A percentile compares a stretch with the other conserved stretches of the same genome.
phyloP scores from a whole-genome alignment of 1,139 yeast genomes.

The Scheffersomyces quercinus region DNA sequence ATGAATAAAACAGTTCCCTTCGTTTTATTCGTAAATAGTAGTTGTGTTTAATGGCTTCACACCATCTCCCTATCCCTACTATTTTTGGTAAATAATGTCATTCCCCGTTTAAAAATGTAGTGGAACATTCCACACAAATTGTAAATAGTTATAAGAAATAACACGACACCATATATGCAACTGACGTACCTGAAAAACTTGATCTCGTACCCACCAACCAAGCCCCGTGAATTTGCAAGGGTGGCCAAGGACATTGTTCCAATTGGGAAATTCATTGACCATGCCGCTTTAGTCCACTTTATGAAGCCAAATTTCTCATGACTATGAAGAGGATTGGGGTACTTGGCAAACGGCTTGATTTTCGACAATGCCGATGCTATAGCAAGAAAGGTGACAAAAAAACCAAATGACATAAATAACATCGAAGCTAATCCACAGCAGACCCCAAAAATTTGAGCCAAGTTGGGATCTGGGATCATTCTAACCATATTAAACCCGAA shows the following conservation, averaged over 20 bases:
- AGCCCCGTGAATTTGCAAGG: constrained; percentile 41
- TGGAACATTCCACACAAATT: constrained; percentile 33
- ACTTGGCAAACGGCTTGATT: constrained; percentile 19
- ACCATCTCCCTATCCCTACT: no score
- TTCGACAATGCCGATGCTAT: constrained; percentile 18
- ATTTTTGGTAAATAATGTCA: not conserved
- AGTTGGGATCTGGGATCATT: not conserved
- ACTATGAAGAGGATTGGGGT: constrained; percentile 14
- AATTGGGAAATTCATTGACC: constrained; percentile 89
- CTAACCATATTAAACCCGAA: constrained; percentile 43
- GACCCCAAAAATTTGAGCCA: not conserved
- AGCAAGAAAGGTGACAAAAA: constrained; percentile 22
- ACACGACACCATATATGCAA: constrained; percentile 56
- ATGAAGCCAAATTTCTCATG: constrained; percentile 26
- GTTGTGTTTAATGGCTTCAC: no score
- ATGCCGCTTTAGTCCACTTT: constrained; percentile 62
- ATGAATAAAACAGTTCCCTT: no score
- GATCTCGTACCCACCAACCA: constrained; percentile 40
- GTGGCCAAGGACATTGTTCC: constrained; percentile 78
- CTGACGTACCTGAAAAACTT: constrained; percentile 61
- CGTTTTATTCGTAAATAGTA: no score
- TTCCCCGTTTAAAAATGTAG: constrained; percentile 1
- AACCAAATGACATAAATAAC: constrained; percentile 22
- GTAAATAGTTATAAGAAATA: constrained; percentile 34
- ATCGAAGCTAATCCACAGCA: constrained; percentile 19